These are phyloP conservation scores for Leishmania tropica DNA, from an alignment of 208 protist species.

Conservation along the genomic window DNA sequence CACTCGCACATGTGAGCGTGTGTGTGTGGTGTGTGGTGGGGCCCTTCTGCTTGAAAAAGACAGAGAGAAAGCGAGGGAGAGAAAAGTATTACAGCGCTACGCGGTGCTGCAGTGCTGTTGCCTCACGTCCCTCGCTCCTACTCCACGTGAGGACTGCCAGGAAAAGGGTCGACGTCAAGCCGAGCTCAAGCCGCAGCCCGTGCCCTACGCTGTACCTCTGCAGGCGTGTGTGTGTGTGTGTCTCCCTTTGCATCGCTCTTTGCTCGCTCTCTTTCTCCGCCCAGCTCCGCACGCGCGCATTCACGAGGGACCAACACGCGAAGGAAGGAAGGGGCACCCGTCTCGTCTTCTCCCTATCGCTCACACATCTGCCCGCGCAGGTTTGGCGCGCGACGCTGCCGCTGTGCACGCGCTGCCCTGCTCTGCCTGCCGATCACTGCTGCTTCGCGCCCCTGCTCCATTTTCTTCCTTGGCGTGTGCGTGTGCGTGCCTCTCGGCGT, in stretches of 20 bases:
- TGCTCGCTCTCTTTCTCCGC: neutral
- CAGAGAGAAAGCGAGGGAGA: neutral
- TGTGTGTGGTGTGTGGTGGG: neutral
- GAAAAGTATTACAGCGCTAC: neutral
- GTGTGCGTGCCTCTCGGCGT: neutral
- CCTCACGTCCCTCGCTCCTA: neutral
- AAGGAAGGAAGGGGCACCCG: neutral
- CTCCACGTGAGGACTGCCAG: neutral
- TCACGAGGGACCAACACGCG: neutral
- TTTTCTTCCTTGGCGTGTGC: neutral
- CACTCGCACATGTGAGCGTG: too few relatives aligned
- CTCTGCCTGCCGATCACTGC: neutral
- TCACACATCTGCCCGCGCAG: neutral
- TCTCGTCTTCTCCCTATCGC: neutral
- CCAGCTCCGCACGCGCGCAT: too few relatives aligned
- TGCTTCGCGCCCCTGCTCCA: neutral
- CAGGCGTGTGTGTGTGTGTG: neutral
- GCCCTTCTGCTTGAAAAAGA: neutral
- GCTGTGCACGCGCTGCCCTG: neutral
- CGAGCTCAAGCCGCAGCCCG: neutral
- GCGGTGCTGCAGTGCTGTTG: neutral
- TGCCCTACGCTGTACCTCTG: neutral
- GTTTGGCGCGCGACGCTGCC: neutral
- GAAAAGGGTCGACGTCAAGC: neutral
- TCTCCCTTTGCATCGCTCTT: neutral